These are phyloP conservation scores for Starmera caribaea DNA, from an alignment of 805 yeast species.

Conservation along the genomic window DNA sequence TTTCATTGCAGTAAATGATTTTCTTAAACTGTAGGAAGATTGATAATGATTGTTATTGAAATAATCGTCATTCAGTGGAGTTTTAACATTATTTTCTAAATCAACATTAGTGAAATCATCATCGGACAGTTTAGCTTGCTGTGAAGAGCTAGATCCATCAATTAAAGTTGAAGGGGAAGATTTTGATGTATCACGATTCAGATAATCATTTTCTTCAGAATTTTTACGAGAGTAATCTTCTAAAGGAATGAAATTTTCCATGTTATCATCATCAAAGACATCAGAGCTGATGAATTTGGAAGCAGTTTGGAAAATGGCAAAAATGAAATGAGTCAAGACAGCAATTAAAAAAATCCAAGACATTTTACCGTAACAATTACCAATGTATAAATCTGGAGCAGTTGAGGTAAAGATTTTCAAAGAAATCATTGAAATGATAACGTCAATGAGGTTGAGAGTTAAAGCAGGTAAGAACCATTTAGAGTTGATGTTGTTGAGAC, in stretches of 20 bases:
- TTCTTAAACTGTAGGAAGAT: neutral
- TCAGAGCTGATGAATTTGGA: slow-evolving; percentile 29
- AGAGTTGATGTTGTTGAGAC: slow-evolving; percentile 51
- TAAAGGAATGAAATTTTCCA: slow-evolving; percentile 19
- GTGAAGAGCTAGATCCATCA: slow-evolving; percentile 2
- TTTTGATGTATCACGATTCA: neutral
- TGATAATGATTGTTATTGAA: neutral
- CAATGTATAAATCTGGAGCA: slow-evolving; percentile 65
- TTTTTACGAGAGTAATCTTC: slow-evolving; percentile 10
- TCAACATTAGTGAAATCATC: slow-evolving; percentile 3
- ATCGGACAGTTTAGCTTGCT: slow-evolving; percentile 1
- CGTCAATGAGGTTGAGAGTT: slow-evolving; percentile 36
- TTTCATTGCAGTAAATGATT: slow-evolving; percentile 8
- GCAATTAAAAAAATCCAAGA: slow-evolving; percentile 48
- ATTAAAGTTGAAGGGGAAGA: slow-evolving; percentile 15
- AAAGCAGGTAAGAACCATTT: slow-evolving; percentile 50
- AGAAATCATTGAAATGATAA: slow-evolving; percentile 41
- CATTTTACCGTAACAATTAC: slow-evolving; percentile 63
- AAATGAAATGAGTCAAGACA: slow-evolving; percentile 40
- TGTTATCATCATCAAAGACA: slow-evolving; percentile 19
- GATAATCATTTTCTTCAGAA: slow-evolving; percentile 2
- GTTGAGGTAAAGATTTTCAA: slow-evolving; percentile 49
- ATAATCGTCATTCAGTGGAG: too few relatives aligned
- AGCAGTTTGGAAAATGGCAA: slow-evolving; percentile 42
- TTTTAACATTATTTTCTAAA: too few relatives aligned